Conservation (phyloP, 805 yeast genomes). For the Lachancea cidri region DNA sequence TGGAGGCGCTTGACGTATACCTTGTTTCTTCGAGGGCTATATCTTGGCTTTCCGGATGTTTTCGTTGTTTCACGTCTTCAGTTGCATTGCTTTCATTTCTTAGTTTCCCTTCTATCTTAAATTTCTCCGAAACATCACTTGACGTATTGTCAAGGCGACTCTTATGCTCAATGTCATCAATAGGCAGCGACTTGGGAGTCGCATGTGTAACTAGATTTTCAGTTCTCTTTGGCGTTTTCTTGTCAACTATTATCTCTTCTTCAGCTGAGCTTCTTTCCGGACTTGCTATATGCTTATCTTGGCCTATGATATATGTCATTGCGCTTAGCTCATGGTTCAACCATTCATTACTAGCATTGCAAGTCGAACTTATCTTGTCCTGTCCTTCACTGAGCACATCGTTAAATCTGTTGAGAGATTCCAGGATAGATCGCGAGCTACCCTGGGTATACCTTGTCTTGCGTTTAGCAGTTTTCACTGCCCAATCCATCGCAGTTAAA, state of each 20-base stretch:
- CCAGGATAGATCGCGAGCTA: conserved; percentile 30
- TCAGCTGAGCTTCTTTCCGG: conserved; percentile 1
- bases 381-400: conserved; percentile 21
- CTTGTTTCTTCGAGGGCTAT: background rate
- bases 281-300: conserved; percentile 11
- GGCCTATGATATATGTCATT: conserved; percentile 2
- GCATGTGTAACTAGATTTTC: background rate
- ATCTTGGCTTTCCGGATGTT: background rate
- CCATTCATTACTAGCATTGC: conserved; percentile 21
- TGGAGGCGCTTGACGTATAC: background rate
- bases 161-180: background rate
- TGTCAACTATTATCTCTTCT: conserved; percentile 2
- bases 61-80: background rate
- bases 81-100: background rate
- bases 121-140: background rate
- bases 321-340: conserved; percentile 12
- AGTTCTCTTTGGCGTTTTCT: conserved; percentile 5
- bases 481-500: conserved; percentile 37
- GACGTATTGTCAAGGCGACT: background rate
- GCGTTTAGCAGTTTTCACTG: conserved; percentile 25
- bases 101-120: background rate
- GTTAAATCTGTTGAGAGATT: conserved; percentile 26
- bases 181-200: conserved; percentile 1
- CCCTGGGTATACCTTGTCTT: conserved; percentile 25
- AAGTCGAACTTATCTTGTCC: conserved; percentile 13